Evolutionary conservation across 495 filamentous ascomycete species (phyloP).

Genomic region (Bathelium albidoporum): DNA sequence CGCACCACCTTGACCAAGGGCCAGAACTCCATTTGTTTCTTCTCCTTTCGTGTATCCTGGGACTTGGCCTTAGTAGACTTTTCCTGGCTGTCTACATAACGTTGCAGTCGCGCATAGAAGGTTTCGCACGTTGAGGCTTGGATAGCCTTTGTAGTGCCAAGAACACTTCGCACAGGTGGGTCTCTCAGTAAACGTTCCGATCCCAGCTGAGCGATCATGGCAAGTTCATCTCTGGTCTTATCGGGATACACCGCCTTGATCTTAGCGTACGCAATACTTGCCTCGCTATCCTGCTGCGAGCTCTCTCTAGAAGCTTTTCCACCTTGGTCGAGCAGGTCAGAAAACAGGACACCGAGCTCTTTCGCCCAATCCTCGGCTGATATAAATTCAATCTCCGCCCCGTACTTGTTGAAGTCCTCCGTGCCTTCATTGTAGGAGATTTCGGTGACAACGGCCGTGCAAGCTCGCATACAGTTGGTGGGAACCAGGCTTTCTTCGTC

Average conservation of each 20-base stretch:
- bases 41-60: slow-evolving; percentile 25
- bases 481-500: slow-evolving; percentile 38
- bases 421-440: slow-evolving; percentile 49
- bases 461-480: slow-evolving; percentile 53
- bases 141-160: slow-evolving; percentile 41
- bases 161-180: slow-evolving; percentile 31
- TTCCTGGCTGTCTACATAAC: slow-evolving; percentile 45
- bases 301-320: slow-evolving; percentile 38
- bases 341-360: slow-evolving; percentile 42
- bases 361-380: slow-evolving; percentile 43
- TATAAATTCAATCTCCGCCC: slow-evolving; percentile 58
- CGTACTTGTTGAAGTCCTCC: slow-evolving; percentile 39
- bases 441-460: slow-evolving; percentile 57
- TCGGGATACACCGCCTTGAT: slow-evolving; percentile 55
- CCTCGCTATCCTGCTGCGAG: slow-evolving; percentile 39
- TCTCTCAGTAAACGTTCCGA: slow-evolving; percentile 35
- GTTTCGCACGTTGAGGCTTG: slow-evolving; percentile 25
- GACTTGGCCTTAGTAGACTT: slow-evolving; percentile 33
- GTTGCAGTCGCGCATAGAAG: slow-evolving; percentile 40
- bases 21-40: slow-evolving; percentile 46
- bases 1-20: slow-evolving; percentile 56
- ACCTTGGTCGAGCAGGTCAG: slow-evolving; percentile 42
- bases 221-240: slow-evolving; percentile 38
- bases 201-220: slow-evolving; percentile 26
- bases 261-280: slow-evolving; percentile 52